Percentiles rank a stretch among this genome's conserved stretches.
Conservation (phyloP, 78 protist species). For the Protostelium mycophagum region DNA sequence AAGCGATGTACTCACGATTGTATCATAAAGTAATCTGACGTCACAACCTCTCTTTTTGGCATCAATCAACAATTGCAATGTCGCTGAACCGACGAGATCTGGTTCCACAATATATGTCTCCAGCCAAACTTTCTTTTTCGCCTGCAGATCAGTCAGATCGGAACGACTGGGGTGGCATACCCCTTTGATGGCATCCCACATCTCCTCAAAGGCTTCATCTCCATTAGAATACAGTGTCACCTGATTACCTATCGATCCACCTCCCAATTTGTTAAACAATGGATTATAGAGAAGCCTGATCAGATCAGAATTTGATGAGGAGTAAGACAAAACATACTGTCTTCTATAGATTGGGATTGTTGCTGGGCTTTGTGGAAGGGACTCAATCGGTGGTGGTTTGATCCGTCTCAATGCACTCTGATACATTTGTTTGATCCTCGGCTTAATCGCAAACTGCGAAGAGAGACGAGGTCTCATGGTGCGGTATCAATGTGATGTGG, state of each 20-base stretch:
- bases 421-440: too few species aligned
- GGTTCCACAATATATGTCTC: constrained; percentile 59
- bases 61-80: constrained; percentile 20
- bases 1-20: constrained; percentile 38
- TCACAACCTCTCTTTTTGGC: constrained; percentile 41
- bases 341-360: too few species aligned
- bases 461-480: too few species aligned
- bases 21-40: constrained; percentile 42
- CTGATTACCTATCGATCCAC: constrained; percentile 5
- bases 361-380: too few species aligned
- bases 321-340: too few species aligned
- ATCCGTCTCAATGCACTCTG: too few species aligned
- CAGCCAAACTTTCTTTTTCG: constrained; percentile 27
- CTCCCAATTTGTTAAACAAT: neutral
- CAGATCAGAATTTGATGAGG: too few species aligned
- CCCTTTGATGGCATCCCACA: constrained; percentile 42
- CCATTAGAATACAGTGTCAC: constrained; percentile 40
- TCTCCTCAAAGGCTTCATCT: constrained; percentile 29
- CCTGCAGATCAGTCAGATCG: constrained; percentile 4
- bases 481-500: too few species aligned
- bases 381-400: too few species aligned
- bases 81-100: constrained; percentile 30
- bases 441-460: too few species aligned
- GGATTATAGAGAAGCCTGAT: too few species aligned
- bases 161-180: neutral